Percentiles rank a stretch among this genome's conserved stretches.
phyloP scores from a whole-genome alignment of 176 grass and related monocot genomes.

The Aegilops tauschii region DNA sequence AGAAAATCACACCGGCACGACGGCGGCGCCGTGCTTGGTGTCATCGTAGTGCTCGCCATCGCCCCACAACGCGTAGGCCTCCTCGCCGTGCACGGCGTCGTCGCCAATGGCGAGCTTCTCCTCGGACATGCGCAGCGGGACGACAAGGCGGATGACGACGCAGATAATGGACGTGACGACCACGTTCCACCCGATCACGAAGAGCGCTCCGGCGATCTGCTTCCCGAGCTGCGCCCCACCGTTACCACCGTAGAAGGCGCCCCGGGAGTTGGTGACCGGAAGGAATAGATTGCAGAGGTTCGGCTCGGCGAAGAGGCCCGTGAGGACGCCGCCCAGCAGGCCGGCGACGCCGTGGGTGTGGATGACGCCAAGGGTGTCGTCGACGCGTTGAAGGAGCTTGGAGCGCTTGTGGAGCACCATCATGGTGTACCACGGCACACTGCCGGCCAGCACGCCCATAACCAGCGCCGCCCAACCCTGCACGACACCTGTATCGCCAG shows the following conservation, averaged over 20 bases:
- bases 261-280: slow-evolving; percentile 41
- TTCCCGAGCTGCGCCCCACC: slow-evolving; percentile 49
- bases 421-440: slow-evolving; percentile 82
- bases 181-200: slow-evolving; percentile 67
- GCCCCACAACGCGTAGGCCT: slow-evolving; percentile 93
- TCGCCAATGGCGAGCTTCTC: slow-evolving; percentile 71
- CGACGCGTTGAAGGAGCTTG: slow-evolving; percentile 37
- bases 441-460: slow-evolving; percentile 63
- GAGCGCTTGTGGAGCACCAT: slow-evolving; percentile 74
- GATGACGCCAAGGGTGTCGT: slow-evolving; percentile 73
- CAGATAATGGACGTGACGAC: slow-evolving; percentile 54
- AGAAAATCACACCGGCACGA: not conserved
- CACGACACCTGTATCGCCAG: slow-evolving; percentile 40
- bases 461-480: slow-evolving; percentile 71
- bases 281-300: slow-evolving; percentile 61
- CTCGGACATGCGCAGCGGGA: slow-evolving; percentile 58
- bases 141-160: slow-evolving; percentile 41
- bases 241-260: slow-evolving; percentile 53
- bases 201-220: slow-evolving; percentile 55
- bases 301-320: slow-evolving; percentile 53
- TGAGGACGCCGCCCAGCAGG: slow-evolving; percentile 47
- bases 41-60: slow-evolving; percentile 86
- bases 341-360: slow-evolving; percentile 76
- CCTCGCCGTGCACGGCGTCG: slow-evolving; percentile 89
- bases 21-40: slow-evolving; percentile 42